phyloP scores from a whole-genome alignment of 169 alveolate genomes.

The Cryptosporidium muris region DNA sequence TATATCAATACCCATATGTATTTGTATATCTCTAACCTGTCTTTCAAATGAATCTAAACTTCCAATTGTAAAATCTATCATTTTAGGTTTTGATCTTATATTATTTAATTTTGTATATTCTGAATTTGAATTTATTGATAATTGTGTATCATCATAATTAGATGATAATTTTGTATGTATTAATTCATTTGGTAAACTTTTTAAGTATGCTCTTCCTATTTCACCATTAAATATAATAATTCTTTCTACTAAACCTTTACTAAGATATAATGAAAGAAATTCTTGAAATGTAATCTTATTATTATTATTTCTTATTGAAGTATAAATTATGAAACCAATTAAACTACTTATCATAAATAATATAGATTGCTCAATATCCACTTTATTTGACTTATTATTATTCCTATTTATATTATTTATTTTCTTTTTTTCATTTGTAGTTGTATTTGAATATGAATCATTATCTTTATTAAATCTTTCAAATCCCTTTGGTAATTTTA shows the following conservation, averaged over 20 bases:
- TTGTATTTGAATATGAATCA: not conserved
- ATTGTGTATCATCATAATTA: not conserved
- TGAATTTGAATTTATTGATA: not conserved
- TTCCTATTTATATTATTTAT: not conserved
- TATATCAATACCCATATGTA: constrained; percentile 80
- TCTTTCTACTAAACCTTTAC: constrained; percentile 83
- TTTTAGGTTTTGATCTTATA: constrained; percentile 37
- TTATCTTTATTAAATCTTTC: not conserved
- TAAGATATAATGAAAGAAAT: constrained; percentile 79
- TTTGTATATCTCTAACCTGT: constrained; percentile 79
- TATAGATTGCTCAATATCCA: not conserved
- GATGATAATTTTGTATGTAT: not conserved
- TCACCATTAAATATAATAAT: constrained; percentile 79
- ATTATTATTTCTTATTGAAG: constrained; percentile 9
- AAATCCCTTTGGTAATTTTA: not conserved
- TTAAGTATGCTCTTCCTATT: constrained; percentile 53
- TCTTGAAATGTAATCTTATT: constrained; percentile 86
- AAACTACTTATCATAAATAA: constrained; percentile 12
- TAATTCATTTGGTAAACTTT: not conserved
- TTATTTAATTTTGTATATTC: not conserved
- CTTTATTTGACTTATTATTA: not conserved
- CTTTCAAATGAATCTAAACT: constrained; percentile 81
- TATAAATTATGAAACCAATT: constrained; percentile 1
- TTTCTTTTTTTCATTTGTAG: not conserved
- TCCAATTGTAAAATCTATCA: constrained; percentile 80